A percentile compares a stretch with the other conserved stretches of the same genome.
These are phyloP conservation scores for Cordyceps cicadae DNA, from an alignment of 2,329 filamentous ascomycete genomes.

Conservation along the genomic window DNA sequence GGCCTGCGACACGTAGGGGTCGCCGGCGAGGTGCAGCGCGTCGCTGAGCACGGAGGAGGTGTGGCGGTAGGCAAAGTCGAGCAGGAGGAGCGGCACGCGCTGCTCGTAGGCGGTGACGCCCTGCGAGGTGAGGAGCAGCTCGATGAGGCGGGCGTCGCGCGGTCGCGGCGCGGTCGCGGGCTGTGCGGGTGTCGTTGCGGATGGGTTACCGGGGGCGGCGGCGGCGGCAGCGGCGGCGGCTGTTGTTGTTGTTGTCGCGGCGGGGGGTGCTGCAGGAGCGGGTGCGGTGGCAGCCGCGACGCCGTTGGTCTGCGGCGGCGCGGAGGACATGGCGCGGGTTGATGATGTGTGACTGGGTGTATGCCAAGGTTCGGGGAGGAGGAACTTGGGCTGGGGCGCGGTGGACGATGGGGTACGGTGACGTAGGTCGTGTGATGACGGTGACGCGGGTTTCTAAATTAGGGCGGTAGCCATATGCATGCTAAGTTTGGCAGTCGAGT, in stretches of 20 bases:
- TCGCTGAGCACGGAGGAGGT: conserved; percentile 64
- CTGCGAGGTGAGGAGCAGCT: conserved; percentile 70
- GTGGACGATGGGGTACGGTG: background rate
- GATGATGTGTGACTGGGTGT: background rate
- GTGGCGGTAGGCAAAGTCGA: conserved; percentile 83
- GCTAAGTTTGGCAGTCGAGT: background rate
- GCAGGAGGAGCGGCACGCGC: conserved; percentile 71
- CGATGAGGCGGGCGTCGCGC: conserved; percentile 70
- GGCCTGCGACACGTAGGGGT: conserved; percentile 56
- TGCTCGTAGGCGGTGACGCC: conserved; percentile 74
- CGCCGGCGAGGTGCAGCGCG: conserved; percentile 58
- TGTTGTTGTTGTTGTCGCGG: background rate
- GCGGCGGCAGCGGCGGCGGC: conserved; percentile 7
- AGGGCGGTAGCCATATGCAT: background rate
- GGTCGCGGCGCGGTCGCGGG: conserved; percentile 48
- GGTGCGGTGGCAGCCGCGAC: conserved; percentile 10
- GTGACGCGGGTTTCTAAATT: background rate
- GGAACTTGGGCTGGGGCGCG: background rate
- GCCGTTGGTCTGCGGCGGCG: conserved; percentile 6
- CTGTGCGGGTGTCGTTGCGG: conserved; percentile 18
- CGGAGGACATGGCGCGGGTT: background rate
- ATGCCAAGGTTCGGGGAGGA: background rate
- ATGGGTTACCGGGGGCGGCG: conserved; percentile 16
- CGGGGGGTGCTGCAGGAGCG: background rate
- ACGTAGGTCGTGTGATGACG: background rate